A percentile compares a stretch with the other conserved stretches of the same genome.
Conservation (phyloP, 768 basidiomycete genomes). For the Trametes sanguinea region DNA sequence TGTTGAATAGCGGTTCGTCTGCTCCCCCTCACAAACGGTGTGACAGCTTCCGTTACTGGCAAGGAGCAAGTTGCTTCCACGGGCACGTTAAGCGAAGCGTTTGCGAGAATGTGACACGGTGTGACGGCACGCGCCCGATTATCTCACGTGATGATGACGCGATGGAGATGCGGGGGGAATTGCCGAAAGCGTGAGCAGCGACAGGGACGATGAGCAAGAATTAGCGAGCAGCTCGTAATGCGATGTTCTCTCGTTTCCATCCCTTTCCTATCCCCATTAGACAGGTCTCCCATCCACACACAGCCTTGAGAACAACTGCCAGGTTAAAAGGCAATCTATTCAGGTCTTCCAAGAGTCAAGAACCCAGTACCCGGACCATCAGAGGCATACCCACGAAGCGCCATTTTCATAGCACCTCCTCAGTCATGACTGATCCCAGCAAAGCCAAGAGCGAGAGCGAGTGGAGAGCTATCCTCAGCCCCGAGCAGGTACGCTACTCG, state of each 20-base stretch:
- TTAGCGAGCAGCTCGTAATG: conserved; percentile 20
- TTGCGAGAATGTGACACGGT: background rate
- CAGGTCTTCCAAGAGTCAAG: background rate
- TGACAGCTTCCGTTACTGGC: too few species aligned
- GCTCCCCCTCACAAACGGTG: too few species aligned
- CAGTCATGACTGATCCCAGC: conserved; percentile 29
- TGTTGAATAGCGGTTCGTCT: too few species aligned
- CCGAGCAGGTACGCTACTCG: conserved; percentile 66
- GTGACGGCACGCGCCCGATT: background rate
- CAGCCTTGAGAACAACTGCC: background rate
- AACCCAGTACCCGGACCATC: background rate
- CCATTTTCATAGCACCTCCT: background rate
- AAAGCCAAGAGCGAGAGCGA: conserved; percentile 66
- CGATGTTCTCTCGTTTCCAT: conserved; percentile 10
- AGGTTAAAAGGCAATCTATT: background rate
- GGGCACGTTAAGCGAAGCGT: background rate
- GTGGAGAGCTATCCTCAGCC: conserved; percentile 80
- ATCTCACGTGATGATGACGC: background rate
- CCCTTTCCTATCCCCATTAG: conserved; percentile 4
- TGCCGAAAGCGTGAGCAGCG: conserved; percentile 3
- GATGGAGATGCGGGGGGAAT: background rate
- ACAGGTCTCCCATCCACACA: background rate
- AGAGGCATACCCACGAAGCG: background rate
- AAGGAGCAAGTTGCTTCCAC: too few species aligned
- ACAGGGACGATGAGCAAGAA: conserved; percentile 7